Conservation (phyloP, 805 yeast species). For the Jamesozyma spencerorum region DNA sequence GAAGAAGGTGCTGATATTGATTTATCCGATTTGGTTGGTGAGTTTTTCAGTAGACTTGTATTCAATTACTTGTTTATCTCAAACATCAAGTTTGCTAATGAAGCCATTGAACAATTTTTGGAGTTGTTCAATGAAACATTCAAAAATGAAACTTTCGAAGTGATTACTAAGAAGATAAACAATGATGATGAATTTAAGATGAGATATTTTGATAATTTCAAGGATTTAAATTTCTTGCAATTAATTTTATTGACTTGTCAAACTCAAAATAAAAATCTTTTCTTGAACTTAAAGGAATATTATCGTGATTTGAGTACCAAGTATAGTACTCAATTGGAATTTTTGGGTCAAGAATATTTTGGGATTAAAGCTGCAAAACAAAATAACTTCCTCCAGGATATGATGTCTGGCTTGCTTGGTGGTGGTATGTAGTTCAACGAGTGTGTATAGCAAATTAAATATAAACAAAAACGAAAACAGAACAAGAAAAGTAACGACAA, state of each 20-base stretch:
- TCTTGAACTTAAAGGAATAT: constrained; percentile 41
- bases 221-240: constrained; percentile 60
- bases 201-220: constrained; percentile 32
- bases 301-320: constrained; percentile 32
- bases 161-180: constrained; percentile 22
- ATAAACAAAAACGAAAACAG: background rate
- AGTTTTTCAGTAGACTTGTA: constrained; percentile 47
- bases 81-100: constrained; percentile 51
- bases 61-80: constrained; percentile 64
- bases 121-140: constrained; percentile 21
- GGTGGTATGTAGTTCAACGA: background rate
- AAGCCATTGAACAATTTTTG: constrained; percentile 34
- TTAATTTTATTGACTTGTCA: constrained; percentile 52
- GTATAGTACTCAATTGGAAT: constrained; percentile 37
- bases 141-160: constrained; percentile 16
- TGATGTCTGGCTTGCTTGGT: constrained; percentile 66
- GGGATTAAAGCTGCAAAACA: constrained; percentile 46
- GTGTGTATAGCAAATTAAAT: background rate
- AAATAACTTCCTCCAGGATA: constrained; percentile 50
- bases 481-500: no score
- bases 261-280: constrained; percentile 44
- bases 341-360: constrained; percentile 55
- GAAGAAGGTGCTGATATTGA: constrained; percentile 24
- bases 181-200: constrained; percentile 28
- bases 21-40: constrained; percentile 17